phyloP scores from a whole-genome alignment of 192 early-diverging fungal species.

The Coemansia sp. region DNA sequence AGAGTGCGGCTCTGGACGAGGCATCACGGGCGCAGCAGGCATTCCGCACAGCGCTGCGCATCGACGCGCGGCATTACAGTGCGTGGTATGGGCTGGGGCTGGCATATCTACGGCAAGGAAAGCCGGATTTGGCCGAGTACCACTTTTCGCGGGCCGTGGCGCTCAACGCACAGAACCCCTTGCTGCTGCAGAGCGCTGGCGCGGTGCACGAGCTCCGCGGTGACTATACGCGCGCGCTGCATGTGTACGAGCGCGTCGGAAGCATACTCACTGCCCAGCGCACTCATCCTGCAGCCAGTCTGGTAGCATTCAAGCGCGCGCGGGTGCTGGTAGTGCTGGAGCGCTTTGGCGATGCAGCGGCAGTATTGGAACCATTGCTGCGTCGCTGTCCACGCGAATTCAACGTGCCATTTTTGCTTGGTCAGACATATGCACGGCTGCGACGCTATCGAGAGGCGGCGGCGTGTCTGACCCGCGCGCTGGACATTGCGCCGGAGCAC shows the following conservation, averaged over 20 bases:
- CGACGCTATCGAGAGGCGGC: constrained; percentile 47
- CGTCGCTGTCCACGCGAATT: constrained; percentile 50
- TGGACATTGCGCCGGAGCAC: constrained; percentile 51
- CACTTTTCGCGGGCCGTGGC: constrained; percentile 70
- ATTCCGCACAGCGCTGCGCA: constrained; percentile 69
- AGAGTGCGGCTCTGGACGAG: constrained; percentile 72
- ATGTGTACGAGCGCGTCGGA: constrained; percentile 62
- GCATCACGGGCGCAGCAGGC: constrained; percentile 69
- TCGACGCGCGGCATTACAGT: constrained; percentile 77
- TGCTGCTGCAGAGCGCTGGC: constrained; percentile 72
- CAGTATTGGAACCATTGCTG: constrained; percentile 62
- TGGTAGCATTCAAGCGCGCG: constrained; percentile 72
- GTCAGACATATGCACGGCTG: constrained; percentile 49
- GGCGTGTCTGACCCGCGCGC: constrained; percentile 36
- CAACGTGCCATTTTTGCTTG: constrained; percentile 53
- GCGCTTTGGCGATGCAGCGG: constrained; percentile 62
- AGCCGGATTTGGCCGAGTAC: constrained; percentile 68
- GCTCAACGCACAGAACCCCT: constrained; percentile 71
- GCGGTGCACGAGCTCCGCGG: constrained; percentile 65
- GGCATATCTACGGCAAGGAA: constrained; percentile 69
- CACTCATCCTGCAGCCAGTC: constrained; percentile 40
- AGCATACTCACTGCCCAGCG: constrained; percentile 44
- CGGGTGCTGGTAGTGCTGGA: constrained; percentile 59
- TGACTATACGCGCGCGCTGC: constrained; percentile 56
- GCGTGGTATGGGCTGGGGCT: constrained; percentile 86